phyloP scores from a whole-genome alignment of 2,329 filamentous ascomycete species.

The Aspergillus piperis region DNA sequence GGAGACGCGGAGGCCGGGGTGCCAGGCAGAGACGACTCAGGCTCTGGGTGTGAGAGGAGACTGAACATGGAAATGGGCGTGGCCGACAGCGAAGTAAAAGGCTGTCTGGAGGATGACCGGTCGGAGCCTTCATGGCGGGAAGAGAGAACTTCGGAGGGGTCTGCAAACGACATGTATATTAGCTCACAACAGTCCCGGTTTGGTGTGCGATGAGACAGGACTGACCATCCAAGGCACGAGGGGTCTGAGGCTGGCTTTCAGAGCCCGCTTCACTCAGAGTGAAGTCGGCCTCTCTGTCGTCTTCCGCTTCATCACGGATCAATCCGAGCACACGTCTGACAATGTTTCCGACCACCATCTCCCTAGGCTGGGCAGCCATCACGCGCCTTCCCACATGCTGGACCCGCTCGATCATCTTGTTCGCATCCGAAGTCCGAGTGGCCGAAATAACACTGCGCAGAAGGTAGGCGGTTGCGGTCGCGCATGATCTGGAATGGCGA shows the following conservation, averaged over 20 bases:
- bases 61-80: slow-evolving; percentile 79
- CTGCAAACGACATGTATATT: slow-evolving; percentile 14
- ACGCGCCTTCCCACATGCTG: slow-evolving; percentile 76
- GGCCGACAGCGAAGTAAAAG: slow-evolving; percentile 58
- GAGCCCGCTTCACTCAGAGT: slow-evolving; percentile 62
- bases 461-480: slow-evolving; percentile 85
- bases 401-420: slow-evolving; percentile 76
- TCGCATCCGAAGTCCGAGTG: slow-evolving; percentile 75
- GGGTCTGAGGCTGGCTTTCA: slow-evolving; percentile 52
- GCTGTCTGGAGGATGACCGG: slow-evolving; percentile 54
- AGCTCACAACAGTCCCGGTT: not conserved
- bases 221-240: slow-evolving; percentile 40
- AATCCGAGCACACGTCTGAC: slow-evolving; percentile 85
- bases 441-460: slow-evolving; percentile 83
- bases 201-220: not conserved
- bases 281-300: slow-evolving; percentile 69
- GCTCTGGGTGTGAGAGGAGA: slow-evolving; percentile 70
- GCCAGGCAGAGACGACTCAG: slow-evolving; percentile 46
- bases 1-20: slow-evolving; percentile 38
- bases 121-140: slow-evolving; percentile 35
- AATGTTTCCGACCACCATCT: slow-evolving; percentile 92
- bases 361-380: slow-evolving; percentile 79
- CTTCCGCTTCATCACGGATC: slow-evolving; percentile 86
- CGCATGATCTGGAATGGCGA: slow-evolving; percentile 81
- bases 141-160: slow-evolving; percentile 31